Base-by-base conservation (phyloP, 768 basidiomycete genomes). In the Mycena vulgaris region DNA sequence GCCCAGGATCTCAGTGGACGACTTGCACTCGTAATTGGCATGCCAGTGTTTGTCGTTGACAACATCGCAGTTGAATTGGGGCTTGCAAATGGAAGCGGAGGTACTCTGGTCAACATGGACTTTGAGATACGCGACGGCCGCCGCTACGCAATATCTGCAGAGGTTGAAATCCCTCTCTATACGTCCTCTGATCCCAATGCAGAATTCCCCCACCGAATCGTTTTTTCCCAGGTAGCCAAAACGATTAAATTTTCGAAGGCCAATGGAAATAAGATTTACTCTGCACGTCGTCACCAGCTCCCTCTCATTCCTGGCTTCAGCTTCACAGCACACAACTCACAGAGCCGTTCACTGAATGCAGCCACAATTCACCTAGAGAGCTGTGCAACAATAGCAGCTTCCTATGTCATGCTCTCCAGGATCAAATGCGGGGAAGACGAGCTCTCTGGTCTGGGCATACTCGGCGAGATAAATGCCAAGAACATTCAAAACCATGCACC, bases 61-160 rank as follows among this genome's bases (percentile, higher is more conserved):
- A 75, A 75, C 23, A 55, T 75, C 14, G 74, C 74, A 6, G 66
- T 70, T 17, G 74, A 75, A 35, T 60, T 75, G 8, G 74, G 74
- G 8, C 9, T 75, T 17, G 33, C 68, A 28, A 75, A 75, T 30
- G 74, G 72, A 1, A 70, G 68, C 39, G 33, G 55, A 7, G 74
- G 72, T 2, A 70, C 57, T 14, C 37, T 75, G 23, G 30, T 70
- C 5, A 33, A 30, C 19, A 14, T 75, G 11, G 49, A 66, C 19
- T 75, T 60, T 40, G 45, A 66, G 28, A 10, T 53, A 1, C 28
- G 49, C 11, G 47, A 67, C 4, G 69, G 71, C 7, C 48, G 61
- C 11, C 63, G 72, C 10, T 75, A 73, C 40, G 71, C 68, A 4
- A 64, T 68, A 21, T 73, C 59, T 23, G 72, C 58, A 0, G 65